phyloP scores from a whole-genome alignment of 2,329 filamentous ascomycete genomes.

The Acrocalymma vagum region DNA sequence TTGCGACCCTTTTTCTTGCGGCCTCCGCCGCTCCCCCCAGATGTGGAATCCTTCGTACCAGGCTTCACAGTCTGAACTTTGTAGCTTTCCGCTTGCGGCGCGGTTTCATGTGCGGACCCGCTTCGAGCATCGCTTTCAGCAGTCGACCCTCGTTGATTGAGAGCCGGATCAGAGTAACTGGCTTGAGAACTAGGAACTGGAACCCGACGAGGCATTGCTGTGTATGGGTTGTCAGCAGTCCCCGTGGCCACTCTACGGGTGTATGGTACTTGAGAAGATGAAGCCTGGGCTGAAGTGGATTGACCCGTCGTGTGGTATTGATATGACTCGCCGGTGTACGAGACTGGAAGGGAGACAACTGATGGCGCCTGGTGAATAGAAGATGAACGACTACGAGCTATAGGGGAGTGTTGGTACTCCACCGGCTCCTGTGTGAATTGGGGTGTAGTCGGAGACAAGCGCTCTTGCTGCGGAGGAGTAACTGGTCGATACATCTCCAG shows the following conservation, averaged over 20 bases:
- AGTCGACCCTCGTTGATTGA: constrained; percentile 17
- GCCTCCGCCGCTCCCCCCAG: neutral
- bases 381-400: constrained; percentile 25
- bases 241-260: constrained; percentile 35
- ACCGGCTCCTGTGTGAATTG: constrained; percentile 21
- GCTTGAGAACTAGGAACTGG: constrained; percentile 35
- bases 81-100: constrained; percentile 23
- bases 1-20: neutral
- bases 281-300: constrained; percentile 26
- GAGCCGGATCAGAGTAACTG: constrained; percentile 32
- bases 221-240: constrained; percentile 32
- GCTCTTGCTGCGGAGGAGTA: constrained; percentile 27
- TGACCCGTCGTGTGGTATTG: constrained; percentile 43
- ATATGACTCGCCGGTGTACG: constrained; percentile 33
- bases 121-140: constrained; percentile 16
- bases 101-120: constrained; percentile 20
- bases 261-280: constrained; percentile 36
- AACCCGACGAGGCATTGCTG: constrained; percentile 44
- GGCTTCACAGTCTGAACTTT: constrained; percentile 25
- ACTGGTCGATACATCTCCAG: constrained; percentile 28
- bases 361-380: constrained; percentile 29
- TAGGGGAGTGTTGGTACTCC: constrained; percentile 19
- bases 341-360: constrained; percentile 37
- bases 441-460: constrained; percentile 27
- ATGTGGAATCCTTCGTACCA: constrained; percentile 14